Evolutionary conservation across 352 stramenopile species (phyloP).

Genomic region (Phytopythium litorale): DNA sequence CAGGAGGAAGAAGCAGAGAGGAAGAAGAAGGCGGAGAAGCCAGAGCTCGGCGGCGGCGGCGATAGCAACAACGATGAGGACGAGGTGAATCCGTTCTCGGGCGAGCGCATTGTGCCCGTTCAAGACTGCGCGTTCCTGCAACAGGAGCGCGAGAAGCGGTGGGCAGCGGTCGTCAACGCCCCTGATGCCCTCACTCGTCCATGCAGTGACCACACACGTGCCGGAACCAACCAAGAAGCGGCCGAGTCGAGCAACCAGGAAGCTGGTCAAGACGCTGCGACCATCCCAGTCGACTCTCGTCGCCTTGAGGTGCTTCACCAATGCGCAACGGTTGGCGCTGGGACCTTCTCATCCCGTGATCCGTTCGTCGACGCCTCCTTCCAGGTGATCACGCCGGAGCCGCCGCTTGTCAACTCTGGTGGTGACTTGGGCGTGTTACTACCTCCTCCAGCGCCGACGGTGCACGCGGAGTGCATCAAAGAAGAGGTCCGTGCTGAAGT

Average conservation of each 20-base stretch:
- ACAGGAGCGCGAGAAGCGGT: conserved; percentile 58
- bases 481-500: neutral
- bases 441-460: neutral
- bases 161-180: conserved; percentile 55
- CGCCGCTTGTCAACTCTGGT: neutral
- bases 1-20: conserved; percentile 32
- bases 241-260: neutral
- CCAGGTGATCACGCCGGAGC: conserved; percentile 9
- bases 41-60: conserved; percentile 13
- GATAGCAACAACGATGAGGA: conserved; percentile 7
- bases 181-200: conserved; percentile 10
- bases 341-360: conserved; percentile 25
- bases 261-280: neutral
- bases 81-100: conserved; percentile 64
- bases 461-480: neutral
- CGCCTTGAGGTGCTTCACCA: conserved; percentile 65
- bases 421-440: neutral
- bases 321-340: conserved; percentile 60
- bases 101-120: conserved; percentile 60
- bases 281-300: conserved; percentile 45
- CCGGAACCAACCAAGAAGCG: conserved; percentile 23
- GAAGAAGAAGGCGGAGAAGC: conserved; percentile 13
- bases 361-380: conserved; percentile 51
- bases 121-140: conserved; percentile 63
- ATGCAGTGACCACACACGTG: neutral